phyloP scores from a whole-genome alignment of 2,329 filamentous ascomycete species.

The Biscogniauxia marginata region DNA sequence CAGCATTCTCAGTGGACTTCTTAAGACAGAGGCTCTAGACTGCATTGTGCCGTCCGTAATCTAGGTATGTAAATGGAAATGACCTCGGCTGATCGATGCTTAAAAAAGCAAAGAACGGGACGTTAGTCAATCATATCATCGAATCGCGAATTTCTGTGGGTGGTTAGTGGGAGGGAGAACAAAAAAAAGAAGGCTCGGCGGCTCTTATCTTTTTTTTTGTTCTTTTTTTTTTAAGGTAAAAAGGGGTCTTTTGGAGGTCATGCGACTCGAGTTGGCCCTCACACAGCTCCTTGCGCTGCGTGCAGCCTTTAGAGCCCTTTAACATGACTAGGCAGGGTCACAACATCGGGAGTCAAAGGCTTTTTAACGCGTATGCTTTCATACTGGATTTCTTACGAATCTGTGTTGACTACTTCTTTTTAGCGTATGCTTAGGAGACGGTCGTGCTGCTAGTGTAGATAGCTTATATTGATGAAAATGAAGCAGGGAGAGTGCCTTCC shows the following conservation, averaged over 20 bases:
- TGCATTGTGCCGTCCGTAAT: background rate
- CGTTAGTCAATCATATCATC: background rate
- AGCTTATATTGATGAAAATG: background rate
- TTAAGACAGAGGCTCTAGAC: background rate
- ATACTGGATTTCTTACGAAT: background rate
- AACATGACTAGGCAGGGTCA: background rate
- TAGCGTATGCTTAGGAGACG: background rate
- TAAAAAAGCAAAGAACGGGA: background rate
- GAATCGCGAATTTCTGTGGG: background rate
- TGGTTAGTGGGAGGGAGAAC: background rate
- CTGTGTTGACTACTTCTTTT: background rate
- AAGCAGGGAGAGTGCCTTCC: too few relatives aligned
- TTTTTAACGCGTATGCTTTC: background rate
- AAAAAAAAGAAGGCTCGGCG: background rate
- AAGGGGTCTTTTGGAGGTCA: background rate
- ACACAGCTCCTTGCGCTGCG: background rate
- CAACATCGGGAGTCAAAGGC: background rate
- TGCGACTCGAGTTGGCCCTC: background rate
- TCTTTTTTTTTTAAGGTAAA: too few relatives aligned
- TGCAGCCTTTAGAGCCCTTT: background rate
- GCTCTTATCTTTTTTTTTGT: too few relatives aligned
- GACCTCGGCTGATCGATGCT: background rate
- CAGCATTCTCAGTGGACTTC: background rate
- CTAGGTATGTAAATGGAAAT: background rate
- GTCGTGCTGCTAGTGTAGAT: background rate